phyloP scores from a whole-genome alignment of 2,329 filamentous ascomycete species.

The Pseudogymnoascus sp. region DNA sequence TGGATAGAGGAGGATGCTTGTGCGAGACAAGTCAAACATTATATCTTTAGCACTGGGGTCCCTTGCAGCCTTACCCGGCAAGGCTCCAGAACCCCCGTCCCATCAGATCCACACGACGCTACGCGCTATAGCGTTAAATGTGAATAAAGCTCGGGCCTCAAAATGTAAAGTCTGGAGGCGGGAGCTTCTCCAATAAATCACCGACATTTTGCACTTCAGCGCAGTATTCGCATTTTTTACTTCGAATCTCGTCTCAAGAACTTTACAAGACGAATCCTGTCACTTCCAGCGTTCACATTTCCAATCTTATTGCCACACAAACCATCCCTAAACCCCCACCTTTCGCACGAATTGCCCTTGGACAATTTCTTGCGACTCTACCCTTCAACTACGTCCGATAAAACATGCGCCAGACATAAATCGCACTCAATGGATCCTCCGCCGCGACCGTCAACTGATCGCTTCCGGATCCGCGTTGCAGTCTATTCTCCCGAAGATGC shows the following conservation, averaged over 20 bases:
- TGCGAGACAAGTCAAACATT: not conserved
- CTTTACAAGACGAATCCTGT: not conserved
- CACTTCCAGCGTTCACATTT: not conserved
- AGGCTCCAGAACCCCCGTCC: not conserved
- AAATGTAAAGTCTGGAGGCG: not conserved
- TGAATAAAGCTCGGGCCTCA: conserved; percentile 3
- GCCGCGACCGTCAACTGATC: not conserved
- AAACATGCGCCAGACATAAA: conserved; percentile 7
- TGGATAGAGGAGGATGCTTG: not conserved
- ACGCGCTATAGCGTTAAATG: not conserved
- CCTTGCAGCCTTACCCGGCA: conserved; percentile 3
- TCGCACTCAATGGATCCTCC: conserved; percentile 11
- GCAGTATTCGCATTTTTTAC: not conserved
- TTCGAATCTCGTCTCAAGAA: not conserved
- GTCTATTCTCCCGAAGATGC: conserved; percentile 10
- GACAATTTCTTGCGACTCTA: not conserved
- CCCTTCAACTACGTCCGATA: not conserved
- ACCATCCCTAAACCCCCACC: not conserved
- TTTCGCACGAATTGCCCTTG: not conserved
- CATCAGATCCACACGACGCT: not conserved
- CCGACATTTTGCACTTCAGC: not conserved
- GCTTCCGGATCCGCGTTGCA: conserved; percentile 9
- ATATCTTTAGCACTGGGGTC: not conserved
- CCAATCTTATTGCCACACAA: not conserved
- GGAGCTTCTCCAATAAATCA: conserved; percentile 7